These are phyloP conservation scores for Kondoa malvinella DNA, from an alignment of 768 basidiomycete species.

Conservation along the genomic window DNA sequence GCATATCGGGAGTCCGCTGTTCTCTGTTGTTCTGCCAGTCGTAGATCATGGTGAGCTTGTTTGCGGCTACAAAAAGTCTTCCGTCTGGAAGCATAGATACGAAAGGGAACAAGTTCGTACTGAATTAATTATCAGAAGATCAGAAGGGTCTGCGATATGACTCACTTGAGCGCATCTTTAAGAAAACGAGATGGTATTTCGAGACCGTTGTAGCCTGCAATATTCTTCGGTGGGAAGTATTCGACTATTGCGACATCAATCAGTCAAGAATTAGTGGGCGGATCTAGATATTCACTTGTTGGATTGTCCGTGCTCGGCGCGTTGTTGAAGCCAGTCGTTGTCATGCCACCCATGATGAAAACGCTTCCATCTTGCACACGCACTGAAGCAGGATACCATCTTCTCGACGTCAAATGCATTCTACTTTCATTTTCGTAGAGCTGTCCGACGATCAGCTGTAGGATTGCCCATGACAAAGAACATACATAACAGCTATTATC, in stretches of 20 bases:
- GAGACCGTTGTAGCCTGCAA: neutral
- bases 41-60: slow-evolving; percentile 39
- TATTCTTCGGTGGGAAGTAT: neutral
- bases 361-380: neutral
- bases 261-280: neutral
- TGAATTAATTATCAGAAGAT: neutral
- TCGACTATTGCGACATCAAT: neutral
- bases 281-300: neutral
- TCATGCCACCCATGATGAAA: neutral
- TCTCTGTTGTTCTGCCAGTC: slow-evolving; percentile 35
- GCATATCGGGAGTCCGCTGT: slow-evolving; percentile 31
- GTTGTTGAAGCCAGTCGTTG: neutral
- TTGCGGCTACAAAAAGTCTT: slow-evolving; percentile 28
- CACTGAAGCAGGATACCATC: neutral
- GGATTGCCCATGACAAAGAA: neutral
- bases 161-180: neutral
- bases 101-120: slow-evolving; percentile 50
- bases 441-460: neutral
- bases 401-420: neutral
- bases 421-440: neutral
- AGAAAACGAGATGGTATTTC: neutral
- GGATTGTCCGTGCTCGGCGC: neutral
- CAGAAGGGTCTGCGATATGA: neutral
- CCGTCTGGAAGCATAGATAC: slow-evolving; percentile 49
- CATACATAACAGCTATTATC: neutral